Evolutionary conservation across 495 filamentous ascomycete species (phyloP), one percentile per base, ranked within the genome.

Genomic region (Aspergillus steynii): DNA sequence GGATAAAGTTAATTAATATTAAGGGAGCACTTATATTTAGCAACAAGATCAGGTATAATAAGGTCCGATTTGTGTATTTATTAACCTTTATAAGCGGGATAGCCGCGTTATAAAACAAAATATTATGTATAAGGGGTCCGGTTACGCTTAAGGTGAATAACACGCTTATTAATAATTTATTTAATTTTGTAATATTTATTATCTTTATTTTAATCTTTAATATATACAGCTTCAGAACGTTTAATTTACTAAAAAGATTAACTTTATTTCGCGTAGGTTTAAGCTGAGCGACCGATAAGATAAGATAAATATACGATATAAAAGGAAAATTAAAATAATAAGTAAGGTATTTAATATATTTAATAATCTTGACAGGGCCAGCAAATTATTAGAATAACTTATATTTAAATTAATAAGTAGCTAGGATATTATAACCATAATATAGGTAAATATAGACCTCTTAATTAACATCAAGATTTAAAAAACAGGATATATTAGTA

Each of bases 261-360:
- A 8, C 15, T 46, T 8, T 7, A 8, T 46, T 46, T 8, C 8
- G 42, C 8, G 42, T 15, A 46, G 42, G 42, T 46, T 46, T 15
- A 15, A 46, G 42, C 42, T 46, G 15, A 8, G 15, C 15, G 7
- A 46, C 15, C 15, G 8, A 51, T 51, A 51, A 26, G 8, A 51
- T 51, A 51, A 51, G 12, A 51, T 51, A 51, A n/a, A n/a, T 51
- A 10, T 26, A 26, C 25, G 7, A 51, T 51, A 51, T 51, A 51
- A n/a, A 12, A 51, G 26, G 25, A 51, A 51, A 51, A 10, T 51
- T n/a, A 51, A 51, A 51, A 12, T 51, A 51, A 15, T 51, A 51
- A 51, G 25, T 15, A 51, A 51, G 26, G 15, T 46, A 46, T 46
- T 46, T 46, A 46, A 46, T 46, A 46, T 46, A 46, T 46, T 46